A percentile compares a stretch with the other conserved stretches of the same genome.
These are phyloP conservation scores for Penicillium simplicissimum DNA, from an alignment of 495 filamentous ascomycete genomes.

Conservation along the genomic window DNA sequence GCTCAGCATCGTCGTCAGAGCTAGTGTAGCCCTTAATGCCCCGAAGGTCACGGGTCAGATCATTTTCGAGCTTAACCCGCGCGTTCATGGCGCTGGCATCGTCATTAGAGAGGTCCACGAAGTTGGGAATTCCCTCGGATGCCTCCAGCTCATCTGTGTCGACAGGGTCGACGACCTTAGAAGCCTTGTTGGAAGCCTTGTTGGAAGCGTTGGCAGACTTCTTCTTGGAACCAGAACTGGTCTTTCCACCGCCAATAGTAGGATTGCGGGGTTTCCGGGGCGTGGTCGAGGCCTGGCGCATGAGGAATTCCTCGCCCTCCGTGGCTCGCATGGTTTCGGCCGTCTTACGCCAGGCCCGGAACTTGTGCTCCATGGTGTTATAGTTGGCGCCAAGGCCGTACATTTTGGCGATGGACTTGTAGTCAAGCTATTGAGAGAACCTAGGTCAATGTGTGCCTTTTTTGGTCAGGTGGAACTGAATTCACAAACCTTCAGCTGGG, in stretches of 20 bases:
- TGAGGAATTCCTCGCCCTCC: background rate
- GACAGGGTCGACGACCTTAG: background rate
- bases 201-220: background rate
- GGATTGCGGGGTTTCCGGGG: background rate
- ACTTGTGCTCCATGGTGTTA: slow-evolving; percentile 3
- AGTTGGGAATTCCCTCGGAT: background rate
- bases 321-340: background rate
- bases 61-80: background rate
- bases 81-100: background rate
- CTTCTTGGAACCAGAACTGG: background rate
- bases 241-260: background rate
- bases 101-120: background rate
- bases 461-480: background rate
- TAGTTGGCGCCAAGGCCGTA: background rate
- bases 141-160: background rate
- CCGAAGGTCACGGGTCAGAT: background rate
- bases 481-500: background rate
- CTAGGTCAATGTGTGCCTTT: background rate
- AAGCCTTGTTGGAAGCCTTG: no score
- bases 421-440: background rate
- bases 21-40: background rate
- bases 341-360: background rate
- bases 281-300: background rate
- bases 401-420: background rate
- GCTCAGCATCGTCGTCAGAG: background rate